Conservation (phyloP, 2,329 filamentous ascomycete genomes). For the Aspergillus sp. region DNA sequence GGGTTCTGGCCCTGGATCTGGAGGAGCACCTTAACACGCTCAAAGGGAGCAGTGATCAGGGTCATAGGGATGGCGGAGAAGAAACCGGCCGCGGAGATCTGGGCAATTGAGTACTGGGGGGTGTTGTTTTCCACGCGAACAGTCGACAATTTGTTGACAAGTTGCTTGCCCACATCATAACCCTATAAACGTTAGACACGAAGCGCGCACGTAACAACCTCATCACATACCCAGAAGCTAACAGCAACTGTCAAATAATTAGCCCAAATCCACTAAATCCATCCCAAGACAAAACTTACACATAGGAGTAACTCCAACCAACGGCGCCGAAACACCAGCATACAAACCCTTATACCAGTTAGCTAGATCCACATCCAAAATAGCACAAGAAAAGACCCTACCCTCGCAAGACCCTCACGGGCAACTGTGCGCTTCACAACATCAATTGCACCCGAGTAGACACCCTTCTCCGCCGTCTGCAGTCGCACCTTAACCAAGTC, state of each 20-base stretch:
- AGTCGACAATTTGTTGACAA: constrained; percentile 66
- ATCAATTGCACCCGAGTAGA: constrained; percentile 86
- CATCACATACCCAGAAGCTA: constrained; percentile 55
- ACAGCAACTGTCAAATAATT: constrained; percentile 52
- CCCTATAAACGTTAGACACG: constrained; percentile 58
- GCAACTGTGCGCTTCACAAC: constrained; percentile 86
- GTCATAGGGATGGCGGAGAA: constrained; percentile 98
- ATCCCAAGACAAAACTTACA: constrained; percentile 59
- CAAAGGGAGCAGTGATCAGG: constrained; percentile 95
- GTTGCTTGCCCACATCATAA: constrained; percentile 89
- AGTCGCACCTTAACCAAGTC: constrained; percentile 96
- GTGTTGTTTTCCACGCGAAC: constrained; percentile 57
- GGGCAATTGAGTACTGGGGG: constrained; percentile 70
- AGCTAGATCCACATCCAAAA: constrained; percentile 1
- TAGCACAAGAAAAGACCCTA: constrained; percentile 22
- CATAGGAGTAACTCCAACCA: constrained; percentile 97
- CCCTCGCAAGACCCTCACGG: constrained; percentile 68
- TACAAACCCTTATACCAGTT: constrained; percentile 66
- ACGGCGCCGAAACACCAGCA: constrained; percentile 90
- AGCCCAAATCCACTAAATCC: neutral
- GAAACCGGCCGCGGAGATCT: constrained; percentile 90
- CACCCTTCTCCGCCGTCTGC: constrained; percentile 90
- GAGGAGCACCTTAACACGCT: constrained; percentile 96
- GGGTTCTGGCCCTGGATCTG: constrained; percentile 93
- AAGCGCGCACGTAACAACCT: neutral